phyloP scores from a whole-genome alignment of 768 basidiomycete genomes.

The Tricholoma bakamatsutake region DNA sequence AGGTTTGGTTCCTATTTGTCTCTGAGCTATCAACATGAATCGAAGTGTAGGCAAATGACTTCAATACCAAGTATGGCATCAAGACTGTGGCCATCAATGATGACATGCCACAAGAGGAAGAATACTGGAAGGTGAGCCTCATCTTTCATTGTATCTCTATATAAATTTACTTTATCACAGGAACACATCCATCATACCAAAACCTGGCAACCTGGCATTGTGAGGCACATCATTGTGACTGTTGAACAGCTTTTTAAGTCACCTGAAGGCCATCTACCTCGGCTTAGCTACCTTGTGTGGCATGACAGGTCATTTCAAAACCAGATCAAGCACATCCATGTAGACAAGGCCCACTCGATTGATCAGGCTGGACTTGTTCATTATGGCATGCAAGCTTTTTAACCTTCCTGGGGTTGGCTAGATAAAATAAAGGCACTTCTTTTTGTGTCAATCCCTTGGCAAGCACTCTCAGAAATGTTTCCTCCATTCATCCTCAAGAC shows the following conservation, averaged over 20 bases:
- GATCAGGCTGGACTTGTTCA: too few species aligned
- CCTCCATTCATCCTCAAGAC: constrained; percentile 17
- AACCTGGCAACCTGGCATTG: too few species aligned
- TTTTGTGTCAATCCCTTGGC: constrained; percentile 3
- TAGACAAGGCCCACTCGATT: too few species aligned
- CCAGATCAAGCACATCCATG: too few species aligned
- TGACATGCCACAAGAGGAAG: background rate
- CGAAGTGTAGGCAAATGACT: too few species aligned
- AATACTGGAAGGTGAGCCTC: background rate
- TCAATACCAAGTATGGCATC: background rate
- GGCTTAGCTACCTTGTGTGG: background rate
- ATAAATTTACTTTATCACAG: background rate
- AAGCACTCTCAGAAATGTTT: constrained; percentile 16
- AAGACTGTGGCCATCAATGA: background rate
- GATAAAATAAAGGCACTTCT: constrained; percentile 12
- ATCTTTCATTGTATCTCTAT: background rate
- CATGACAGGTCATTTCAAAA: background rate
- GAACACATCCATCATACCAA: too few species aligned
- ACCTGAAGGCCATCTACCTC: background rate
- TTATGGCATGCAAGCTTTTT: constrained; percentile 8
- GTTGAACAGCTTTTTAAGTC: too few species aligned
- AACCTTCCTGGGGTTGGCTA: constrained; percentile 17
- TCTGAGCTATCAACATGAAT: background rate
- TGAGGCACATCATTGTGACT: too few species aligned
- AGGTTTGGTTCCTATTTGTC: background rate